Evolutionary conservation across 495 filamentous ascomycete genomes (phyloP).

Genomic region (Amorphotheca resinae): DNA sequence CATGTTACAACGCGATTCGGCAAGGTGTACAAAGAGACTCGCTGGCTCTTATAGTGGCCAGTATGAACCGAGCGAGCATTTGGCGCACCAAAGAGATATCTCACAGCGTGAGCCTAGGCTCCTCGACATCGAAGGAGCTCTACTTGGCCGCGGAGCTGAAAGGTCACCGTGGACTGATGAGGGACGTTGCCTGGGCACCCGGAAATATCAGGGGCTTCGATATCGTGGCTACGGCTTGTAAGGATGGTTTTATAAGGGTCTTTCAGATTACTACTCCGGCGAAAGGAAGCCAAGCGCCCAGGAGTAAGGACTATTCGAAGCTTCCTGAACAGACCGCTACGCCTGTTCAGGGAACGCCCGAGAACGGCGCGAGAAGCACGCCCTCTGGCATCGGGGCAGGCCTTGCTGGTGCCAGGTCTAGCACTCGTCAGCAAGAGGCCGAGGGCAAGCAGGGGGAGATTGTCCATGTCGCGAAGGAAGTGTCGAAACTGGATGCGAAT

Average conservation of each 20-base stretch:
- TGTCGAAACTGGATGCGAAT: slow-evolving; percentile 41
- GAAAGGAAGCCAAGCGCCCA: slow-evolving; percentile 16
- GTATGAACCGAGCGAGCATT: slow-evolving; percentile 66
- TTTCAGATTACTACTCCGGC: slow-evolving; percentile 60
- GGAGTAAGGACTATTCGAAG: slow-evolving; percentile 12
- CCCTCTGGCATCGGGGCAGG: slow-evolving; percentile 47
- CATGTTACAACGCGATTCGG: slow-evolving; percentile 61
- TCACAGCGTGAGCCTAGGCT: slow-evolving; percentile 32
- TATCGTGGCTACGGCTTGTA: slow-evolving; percentile 80
- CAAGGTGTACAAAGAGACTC: slow-evolving; percentile 64
- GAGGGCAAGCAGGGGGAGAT: slow-evolving; percentile 29
- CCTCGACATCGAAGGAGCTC: slow-evolving; percentile 46
- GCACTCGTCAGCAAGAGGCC: slow-evolving; percentile 19
- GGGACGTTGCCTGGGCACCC: slow-evolving; percentile 86
- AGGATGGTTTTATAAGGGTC: slow-evolving; percentile 78
- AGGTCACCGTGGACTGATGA: slow-evolving; percentile 62
- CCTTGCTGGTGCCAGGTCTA: slow-evolving; percentile 37
- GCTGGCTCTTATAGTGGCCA: slow-evolving; percentile 66
- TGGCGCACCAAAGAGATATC: slow-evolving; percentile 60
- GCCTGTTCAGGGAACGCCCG: slow-evolving; percentile 2
- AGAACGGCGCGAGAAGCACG: slow-evolving; percentile 14
- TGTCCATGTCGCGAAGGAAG: slow-evolving; percentile 32
- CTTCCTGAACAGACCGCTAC: slow-evolving; percentile 13
- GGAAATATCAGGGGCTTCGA: slow-evolving; percentile 80
- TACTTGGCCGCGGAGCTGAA: slow-evolving; percentile 65